A percentile compares a stretch with the other conserved stretches of the same genome.
phyloP scores from a whole-genome alignment of 768 basidiomycete genomes.

The Imleria badia region DNA sequence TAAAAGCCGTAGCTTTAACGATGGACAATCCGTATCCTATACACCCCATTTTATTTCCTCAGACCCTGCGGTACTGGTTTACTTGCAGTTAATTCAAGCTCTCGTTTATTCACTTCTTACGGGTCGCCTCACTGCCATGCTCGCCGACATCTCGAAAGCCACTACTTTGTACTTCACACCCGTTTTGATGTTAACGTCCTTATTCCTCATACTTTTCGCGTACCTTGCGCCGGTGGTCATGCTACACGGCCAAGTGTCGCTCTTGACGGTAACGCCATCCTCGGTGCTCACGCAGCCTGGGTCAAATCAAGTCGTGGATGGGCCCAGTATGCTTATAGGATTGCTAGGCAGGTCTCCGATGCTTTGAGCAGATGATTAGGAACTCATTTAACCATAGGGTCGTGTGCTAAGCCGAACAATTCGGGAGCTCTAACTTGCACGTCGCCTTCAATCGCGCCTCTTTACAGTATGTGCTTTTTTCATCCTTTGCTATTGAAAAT shows the following conservation, averaged over 20 bases:
- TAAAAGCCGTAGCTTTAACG: constrained; percentile 13
- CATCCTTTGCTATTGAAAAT: neutral
- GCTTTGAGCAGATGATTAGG: neutral
- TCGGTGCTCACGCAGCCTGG: constrained; percentile 38
- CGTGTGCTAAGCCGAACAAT: constrained; percentile 57
- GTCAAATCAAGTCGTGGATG: constrained; percentile 46
- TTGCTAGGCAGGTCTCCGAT: constrained; percentile 51
- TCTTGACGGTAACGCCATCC: constrained; percentile 65
- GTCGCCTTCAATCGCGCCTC: constrained; percentile 49
- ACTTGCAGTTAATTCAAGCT: constrained; percentile 20
- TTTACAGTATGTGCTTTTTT: constrained; percentile 51
- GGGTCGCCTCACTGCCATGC: constrained; percentile 43
- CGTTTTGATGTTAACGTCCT: constrained; percentile 60
- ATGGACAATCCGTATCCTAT: neutral
- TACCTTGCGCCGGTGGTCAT: constrained; percentile 66
- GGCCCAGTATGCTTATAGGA: constrained; percentile 68
- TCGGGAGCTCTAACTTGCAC: constrained; percentile 56
- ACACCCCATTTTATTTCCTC: constrained; percentile 1
- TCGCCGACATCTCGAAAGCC: constrained; percentile 67
- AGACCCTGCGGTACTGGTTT: constrained; percentile 22
- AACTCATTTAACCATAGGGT: constrained; percentile 45
- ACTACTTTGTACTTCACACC: constrained; percentile 68
- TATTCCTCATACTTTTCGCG: constrained; percentile 64
- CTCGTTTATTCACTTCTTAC: constrained; percentile 6
- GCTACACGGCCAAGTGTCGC: constrained; percentile 59